These are phyloP conservation scores for Mimosa pudica DNA, from an alignment of 306 rosid genomes.

Conservation along the genomic window DNA sequence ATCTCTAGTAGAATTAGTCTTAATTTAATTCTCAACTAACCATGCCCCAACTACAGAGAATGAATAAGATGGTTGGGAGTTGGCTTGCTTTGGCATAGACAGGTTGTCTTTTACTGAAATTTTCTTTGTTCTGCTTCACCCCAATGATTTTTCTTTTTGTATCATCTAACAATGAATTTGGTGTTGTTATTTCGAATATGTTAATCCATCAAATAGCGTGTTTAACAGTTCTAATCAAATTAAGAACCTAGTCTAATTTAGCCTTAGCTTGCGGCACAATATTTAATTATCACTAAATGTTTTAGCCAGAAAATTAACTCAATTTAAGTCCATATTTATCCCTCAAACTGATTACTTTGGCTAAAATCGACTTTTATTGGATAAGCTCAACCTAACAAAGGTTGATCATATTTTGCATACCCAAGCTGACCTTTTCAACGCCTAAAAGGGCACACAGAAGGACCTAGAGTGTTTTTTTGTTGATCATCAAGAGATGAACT, in stretches of 20 bases:
- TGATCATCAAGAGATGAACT: constrained; percentile 12
- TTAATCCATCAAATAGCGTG: neutral
- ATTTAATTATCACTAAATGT: neutral
- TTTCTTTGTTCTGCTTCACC: neutral
- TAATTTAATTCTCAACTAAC: neutral
- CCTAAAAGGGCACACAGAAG: neutral
- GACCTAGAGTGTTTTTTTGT: constrained; percentile 29
- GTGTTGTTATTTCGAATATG: neutral
- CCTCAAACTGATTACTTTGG: neutral
- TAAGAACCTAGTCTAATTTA: neutral
- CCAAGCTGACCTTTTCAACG: constrained; percentile 19
- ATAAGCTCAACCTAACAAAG: neutral
- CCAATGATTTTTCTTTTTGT: neutral
- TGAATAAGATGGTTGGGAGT: neutral
- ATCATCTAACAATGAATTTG: neutral
- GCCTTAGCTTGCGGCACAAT: neutral
- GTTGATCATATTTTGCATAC: constrained; percentile 14
- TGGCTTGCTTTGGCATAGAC: constrained; percentile 20
- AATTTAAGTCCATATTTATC: neutral
- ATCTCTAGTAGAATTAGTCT: neutral
- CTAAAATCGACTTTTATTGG: neutral
- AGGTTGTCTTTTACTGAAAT: constrained; percentile 29
- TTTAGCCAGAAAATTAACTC: neutral
- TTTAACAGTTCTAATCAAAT: neutral
- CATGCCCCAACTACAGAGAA: constrained; percentile 1